A percentile compares a stretch with the other conserved stretches of the same genome.
phyloP scores from a whole-genome alignment of 345 rosid genomes.

The Noccaea bulbosa region DNA sequence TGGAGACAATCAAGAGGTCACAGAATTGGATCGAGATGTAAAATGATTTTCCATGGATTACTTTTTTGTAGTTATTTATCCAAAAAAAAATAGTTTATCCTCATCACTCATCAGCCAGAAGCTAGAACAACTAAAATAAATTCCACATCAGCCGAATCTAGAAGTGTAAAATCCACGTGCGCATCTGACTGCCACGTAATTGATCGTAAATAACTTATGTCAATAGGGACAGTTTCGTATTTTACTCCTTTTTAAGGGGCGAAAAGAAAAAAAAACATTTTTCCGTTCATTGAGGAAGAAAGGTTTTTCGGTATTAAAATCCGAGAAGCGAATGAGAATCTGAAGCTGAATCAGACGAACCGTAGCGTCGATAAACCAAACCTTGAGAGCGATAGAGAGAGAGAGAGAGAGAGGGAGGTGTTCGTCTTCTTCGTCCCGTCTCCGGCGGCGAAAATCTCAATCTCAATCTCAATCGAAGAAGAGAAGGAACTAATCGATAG shows the following conservation, averaged over 20 bases:
- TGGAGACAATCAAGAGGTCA: too few species aligned
- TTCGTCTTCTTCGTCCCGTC: constrained; percentile 19
- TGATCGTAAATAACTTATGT: not conserved
- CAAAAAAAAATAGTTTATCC: too few species aligned
- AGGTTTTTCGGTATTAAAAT: constrained; percentile 35
- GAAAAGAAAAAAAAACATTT: constrained; percentile 26
- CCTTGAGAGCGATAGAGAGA: constrained; percentile 30
- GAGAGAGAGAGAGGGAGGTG: constrained; percentile 20
- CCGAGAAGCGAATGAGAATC: constrained; percentile 30
- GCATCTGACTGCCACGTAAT: constrained; percentile 39
- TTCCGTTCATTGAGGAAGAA: constrained; percentile 29
- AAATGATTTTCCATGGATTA: too few species aligned
- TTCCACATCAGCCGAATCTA: too few species aligned
- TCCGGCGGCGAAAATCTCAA: constrained; percentile 29
- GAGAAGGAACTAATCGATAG: constrained; percentile 9
- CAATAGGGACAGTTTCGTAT: constrained; percentile 24
- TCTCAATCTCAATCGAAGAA: constrained; percentile 39
- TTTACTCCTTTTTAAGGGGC: not conserved
- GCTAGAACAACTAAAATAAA: too few species aligned
- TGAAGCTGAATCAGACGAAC: constrained; percentile 29
- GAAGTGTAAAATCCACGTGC: constrained; percentile 6
- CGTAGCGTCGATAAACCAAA: constrained; percentile 19
- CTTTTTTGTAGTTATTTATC: too few species aligned
- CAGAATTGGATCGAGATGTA: too few species aligned
- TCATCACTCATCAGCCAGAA: too few species aligned